Conservation (phyloP, 108 stramenopile genomes). For the Bacterosira constricta region DNA sequence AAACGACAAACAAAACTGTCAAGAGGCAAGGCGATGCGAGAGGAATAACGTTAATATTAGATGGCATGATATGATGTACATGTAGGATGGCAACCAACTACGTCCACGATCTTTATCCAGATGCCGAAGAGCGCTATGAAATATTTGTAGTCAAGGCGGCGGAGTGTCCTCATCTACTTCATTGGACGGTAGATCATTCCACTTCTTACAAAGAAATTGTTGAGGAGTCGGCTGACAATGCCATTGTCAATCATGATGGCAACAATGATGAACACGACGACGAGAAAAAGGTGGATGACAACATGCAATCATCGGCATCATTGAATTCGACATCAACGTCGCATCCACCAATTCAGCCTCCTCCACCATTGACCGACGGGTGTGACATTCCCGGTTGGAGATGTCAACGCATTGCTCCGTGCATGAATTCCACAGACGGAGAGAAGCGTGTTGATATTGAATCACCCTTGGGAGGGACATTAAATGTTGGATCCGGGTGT, state of each 20-base stretch:
- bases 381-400: conserved; percentile 83
- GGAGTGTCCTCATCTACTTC: conserved; percentile 76
- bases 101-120: conserved; percentile 39
- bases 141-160: conserved; percentile 72
- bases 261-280: conserved; percentile 19
- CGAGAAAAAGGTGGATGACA: conserved; percentile 37
- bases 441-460: conserved; percentile 9
- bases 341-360: not conserved
- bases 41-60: too few species aligned
- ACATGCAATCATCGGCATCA: not conserved
- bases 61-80: too few species aligned
- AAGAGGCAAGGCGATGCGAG: too few species aligned
- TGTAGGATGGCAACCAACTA: conserved; percentile 1
- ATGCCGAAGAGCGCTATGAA: conserved; percentile 75
- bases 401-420: conserved; percentile 41
- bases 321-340: not conserved
- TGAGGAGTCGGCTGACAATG: conserved; percentile 33
- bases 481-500: conserved; percentile 74
- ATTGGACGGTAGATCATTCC: conserved; percentile 14
- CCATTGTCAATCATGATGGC: not conserved
- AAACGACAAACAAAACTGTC: too few species aligned
- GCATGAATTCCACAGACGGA: not conserved
- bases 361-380: conserved; percentile 71
- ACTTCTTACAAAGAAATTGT: conserved; percentile 11
- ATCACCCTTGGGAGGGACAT: conserved; percentile 23